Percentiles rank a stretch among this genome's conserved stretches.
Conservation (phyloP, 148 eudicot genomes). For the Limonium bicolor region DNA sequence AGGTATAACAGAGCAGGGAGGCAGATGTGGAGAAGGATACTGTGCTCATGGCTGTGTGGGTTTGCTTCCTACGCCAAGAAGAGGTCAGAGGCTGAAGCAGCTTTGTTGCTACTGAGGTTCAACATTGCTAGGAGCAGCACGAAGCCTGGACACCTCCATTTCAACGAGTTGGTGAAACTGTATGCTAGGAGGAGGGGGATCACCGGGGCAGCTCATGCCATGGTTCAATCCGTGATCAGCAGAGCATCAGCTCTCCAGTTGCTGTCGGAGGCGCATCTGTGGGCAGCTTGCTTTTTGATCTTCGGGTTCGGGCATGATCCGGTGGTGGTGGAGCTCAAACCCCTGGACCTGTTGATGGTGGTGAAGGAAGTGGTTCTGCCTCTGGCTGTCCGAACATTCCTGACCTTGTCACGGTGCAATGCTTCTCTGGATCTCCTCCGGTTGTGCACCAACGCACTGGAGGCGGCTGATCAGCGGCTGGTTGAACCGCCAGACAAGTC, state of each 20-base stretch:
- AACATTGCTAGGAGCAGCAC: constrained; percentile 67
- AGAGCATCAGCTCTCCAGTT: constrained; percentile 29
- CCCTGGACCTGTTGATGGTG: constrained; percentile 44
- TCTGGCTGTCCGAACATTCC: constrained; percentile 59
- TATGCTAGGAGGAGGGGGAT: constrained; percentile 65
- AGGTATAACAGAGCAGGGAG: constrained; percentile 40
- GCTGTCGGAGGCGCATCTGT: constrained; percentile 46
- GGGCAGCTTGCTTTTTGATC: constrained; percentile 84
- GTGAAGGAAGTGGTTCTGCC: constrained; percentile 73
- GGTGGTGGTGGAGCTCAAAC: constrained; percentile 57
- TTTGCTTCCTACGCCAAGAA: constrained; percentile 35
- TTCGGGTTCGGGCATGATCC: constrained; percentile 80
- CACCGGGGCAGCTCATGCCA: constrained; percentile 56
- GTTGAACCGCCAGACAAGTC: constrained; percentile 80
- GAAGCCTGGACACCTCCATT: constrained; percentile 44
- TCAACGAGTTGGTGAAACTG: constrained; percentile 57
- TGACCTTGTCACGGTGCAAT: constrained; percentile 64
- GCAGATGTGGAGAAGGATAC: constrained; percentile 44
- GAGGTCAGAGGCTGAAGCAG: constrained; percentile 77
- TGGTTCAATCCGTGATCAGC: constrained; percentile 52
- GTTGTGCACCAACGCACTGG: constrained; percentile 68
- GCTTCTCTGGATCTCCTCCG: constrained; percentile 86
- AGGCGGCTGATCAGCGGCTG: constrained; percentile 75
- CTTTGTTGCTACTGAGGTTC: constrained; percentile 67
- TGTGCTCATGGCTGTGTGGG: constrained; percentile 62